A percentile compares a stretch with the other conserved stretches of the same genome.
These are phyloP conservation scores for Irpex sp. DNA, from an alignment of 1,284 basidiomycete species.

Conservation along the genomic window DNA sequence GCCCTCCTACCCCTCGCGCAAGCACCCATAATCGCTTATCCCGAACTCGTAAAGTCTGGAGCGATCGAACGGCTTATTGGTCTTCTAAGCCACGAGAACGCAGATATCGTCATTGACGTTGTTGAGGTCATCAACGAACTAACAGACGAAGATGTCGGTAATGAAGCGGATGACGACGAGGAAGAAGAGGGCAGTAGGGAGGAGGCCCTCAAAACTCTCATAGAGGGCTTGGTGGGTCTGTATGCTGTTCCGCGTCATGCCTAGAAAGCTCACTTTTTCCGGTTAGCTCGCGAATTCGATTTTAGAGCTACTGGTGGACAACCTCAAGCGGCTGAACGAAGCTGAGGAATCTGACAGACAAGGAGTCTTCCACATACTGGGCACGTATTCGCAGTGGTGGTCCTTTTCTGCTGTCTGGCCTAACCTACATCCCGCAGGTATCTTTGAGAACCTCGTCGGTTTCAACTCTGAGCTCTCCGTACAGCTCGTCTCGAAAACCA, in stretches of 20 bases:
- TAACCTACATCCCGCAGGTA: constrained; percentile 46
- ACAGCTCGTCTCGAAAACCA: constrained; percentile 70
- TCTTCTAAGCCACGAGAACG: constrained; percentile 89
- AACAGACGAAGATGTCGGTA: constrained; percentile 93
- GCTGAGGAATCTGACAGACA: constrained; percentile 84
- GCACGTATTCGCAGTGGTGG: constrained; percentile 32
- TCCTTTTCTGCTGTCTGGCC: background rate
- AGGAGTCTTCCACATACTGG: constrained; percentile 90
- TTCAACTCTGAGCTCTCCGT: constrained; percentile 77
- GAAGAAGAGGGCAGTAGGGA: constrained; percentile 61
- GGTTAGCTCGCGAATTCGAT: constrained; percentile 76
- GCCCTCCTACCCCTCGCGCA: constrained; percentile 88
- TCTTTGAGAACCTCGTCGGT: constrained; percentile 91
- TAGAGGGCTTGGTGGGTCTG: constrained; percentile 68
- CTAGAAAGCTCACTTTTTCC: constrained; percentile 1
- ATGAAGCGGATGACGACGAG: constrained; percentile 70
- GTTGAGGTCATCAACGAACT: constrained; percentile 91
- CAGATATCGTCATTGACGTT: constrained; percentile 91
- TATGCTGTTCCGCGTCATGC: background rate
- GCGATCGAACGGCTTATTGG: constrained; percentile 71
- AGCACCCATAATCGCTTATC: constrained; percentile 80
- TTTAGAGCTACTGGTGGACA: constrained; percentile 88
- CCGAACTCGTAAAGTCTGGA: constrained; percentile 82
- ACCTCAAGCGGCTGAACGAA: constrained; percentile 80
- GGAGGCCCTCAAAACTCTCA: constrained; percentile 67